These are phyloP conservation scores for Phytophthora palmivora DNA, from an alignment of 352 stramenopile genomes.

Conservation along the genomic window DNA sequence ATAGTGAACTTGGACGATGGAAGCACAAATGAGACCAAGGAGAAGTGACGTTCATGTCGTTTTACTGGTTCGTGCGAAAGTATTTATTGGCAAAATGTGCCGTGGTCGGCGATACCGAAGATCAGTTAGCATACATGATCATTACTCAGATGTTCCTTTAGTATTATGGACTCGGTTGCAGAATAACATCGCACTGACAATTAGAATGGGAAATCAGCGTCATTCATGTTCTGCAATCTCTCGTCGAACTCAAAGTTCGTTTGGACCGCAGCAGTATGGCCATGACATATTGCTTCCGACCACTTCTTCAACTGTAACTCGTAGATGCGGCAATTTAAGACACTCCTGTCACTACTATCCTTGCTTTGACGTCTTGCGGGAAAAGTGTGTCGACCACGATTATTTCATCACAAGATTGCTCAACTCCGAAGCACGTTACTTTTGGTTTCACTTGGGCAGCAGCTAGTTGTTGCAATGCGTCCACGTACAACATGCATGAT, in stretches of 20 bases:
- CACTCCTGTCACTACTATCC: conserved; percentile 44
- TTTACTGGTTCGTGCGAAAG: no score
- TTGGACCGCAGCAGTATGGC: conserved; percentile 42
- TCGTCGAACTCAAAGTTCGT: conserved; percentile 62
- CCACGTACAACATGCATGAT: conserved; percentile 47
- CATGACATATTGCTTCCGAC: conserved; percentile 31
- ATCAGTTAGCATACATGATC: conserved; percentile 54
- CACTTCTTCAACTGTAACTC: conserved; percentile 32
- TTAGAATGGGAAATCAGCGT: conserved; percentile 56
- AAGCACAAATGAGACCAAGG: no score
- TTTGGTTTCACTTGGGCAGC: conserved; percentile 44
- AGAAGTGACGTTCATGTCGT: no score
- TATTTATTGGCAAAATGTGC: conserved; percentile 58
- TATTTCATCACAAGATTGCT: conserved; percentile 65
- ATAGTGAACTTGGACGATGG: conserved; percentile 63
- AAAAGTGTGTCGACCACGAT: conserved; percentile 60
- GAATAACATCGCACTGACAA: conserved; percentile 63
- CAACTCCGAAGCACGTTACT: conserved; percentile 38
- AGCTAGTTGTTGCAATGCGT: conserved; percentile 53
- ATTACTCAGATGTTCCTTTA: conserved; percentile 42
- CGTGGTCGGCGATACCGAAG: conserved; percentile 54
- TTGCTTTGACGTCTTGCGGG: conserved; percentile 26
- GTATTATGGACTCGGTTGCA: conserved; percentile 40
- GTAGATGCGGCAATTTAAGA: conserved; percentile 42
- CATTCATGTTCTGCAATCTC: conserved; percentile 47